Conservation (phyloP, 2,329 filamentous ascomycete genomes). For the Sporothrix globosa region DNA sequence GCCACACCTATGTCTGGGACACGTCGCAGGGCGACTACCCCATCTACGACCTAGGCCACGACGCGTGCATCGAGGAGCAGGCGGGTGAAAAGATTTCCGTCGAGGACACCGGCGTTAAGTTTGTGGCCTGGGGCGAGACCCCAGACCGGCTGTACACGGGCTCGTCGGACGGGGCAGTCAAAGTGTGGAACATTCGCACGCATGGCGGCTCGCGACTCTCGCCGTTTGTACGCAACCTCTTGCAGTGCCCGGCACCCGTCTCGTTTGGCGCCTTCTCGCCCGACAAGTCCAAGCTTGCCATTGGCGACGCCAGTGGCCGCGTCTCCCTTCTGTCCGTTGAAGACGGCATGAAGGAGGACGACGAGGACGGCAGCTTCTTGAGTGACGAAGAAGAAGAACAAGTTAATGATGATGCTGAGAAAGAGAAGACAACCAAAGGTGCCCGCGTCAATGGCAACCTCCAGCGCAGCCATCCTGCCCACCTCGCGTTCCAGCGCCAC, state of each 20-base stretch:
- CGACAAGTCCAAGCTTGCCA: slow-evolving; percentile 56
- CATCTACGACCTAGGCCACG: slow-evolving; percentile 60
- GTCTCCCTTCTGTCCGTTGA: slow-evolving; percentile 59
- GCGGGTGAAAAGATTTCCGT: slow-evolving; percentile 38
- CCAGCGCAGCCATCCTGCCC: slow-evolving; percentile 32
- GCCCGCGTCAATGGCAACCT: not conserved
- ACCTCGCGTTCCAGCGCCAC: slow-evolving; percentile 49
- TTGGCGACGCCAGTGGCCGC: slow-evolving; percentile 65
- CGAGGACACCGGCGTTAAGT: slow-evolving; percentile 66
- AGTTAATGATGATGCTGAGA: not conserved
- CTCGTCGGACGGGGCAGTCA: slow-evolving; percentile 64
- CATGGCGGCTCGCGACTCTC: not conserved
- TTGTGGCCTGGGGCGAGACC: slow-evolving; percentile 63
- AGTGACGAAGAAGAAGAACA: slow-evolving; percentile 30
- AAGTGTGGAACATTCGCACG: slow-evolving; percentile 64
- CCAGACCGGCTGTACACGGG: slow-evolving; percentile 64
- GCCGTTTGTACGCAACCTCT: slow-evolving; percentile 57
- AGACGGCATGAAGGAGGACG: slow-evolving; percentile 44
- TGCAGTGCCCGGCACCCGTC: slow-evolving; percentile 60
- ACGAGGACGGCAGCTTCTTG: slow-evolving; percentile 34
- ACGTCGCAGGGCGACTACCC: slow-evolving; percentile 59
- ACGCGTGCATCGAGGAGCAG: slow-evolving; percentile 44
- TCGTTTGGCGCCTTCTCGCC: slow-evolving; percentile 62
- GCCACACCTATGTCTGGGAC: slow-evolving; percentile 66
- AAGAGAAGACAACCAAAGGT: not conserved